A percentile compares a stretch with the other conserved stretches of the same genome.
phyloP scores from a whole-genome alignment of 164 flowering plant genomes.

The Pachysandra terminalis region DNA sequence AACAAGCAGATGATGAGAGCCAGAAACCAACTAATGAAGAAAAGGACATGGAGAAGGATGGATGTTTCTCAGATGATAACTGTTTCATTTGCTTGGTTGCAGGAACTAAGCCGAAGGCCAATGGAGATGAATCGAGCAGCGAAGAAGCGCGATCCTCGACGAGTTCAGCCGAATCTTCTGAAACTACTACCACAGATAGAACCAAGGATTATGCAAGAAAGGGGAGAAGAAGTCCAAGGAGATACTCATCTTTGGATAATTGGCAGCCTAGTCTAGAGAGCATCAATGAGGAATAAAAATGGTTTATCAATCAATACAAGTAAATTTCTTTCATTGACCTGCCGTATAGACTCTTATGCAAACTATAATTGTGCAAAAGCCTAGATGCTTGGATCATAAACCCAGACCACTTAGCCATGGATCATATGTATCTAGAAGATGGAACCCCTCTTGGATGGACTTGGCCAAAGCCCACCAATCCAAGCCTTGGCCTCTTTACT shows the following conservation, averaged over 20 bases:
- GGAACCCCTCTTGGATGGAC: too few relatives aligned
- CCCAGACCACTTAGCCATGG: too few relatives aligned
- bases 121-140: constrained; percentile 1
- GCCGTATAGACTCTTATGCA: too few relatives aligned
- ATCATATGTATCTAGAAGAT: too few relatives aligned
- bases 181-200: constrained; percentile 14
- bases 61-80: constrained; percentile 10
- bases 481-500: too few relatives aligned
- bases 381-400: too few relatives aligned
- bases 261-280: constrained; percentile 51
- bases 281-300: constrained; percentile 35
- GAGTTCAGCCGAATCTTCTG: constrained; percentile 12
- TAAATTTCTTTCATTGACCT: too few relatives aligned
- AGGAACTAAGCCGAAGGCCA: constrained; percentile 8
- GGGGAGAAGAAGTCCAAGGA: constrained; percentile 14
- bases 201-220: background rate
- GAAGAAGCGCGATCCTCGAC: background rate
- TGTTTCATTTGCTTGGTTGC: constrained; percentile 24
- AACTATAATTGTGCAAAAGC: too few relatives aligned
- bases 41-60: constrained; percentile 8
- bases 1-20: constrained; percentile 8
- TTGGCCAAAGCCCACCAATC: too few relatives aligned
- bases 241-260: constrained; percentile 15
- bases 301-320: too few relatives aligned
- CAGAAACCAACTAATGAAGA: background rate